Conservation (phyloP, 805 yeast species). For the Pichia eremophila region DNA sequence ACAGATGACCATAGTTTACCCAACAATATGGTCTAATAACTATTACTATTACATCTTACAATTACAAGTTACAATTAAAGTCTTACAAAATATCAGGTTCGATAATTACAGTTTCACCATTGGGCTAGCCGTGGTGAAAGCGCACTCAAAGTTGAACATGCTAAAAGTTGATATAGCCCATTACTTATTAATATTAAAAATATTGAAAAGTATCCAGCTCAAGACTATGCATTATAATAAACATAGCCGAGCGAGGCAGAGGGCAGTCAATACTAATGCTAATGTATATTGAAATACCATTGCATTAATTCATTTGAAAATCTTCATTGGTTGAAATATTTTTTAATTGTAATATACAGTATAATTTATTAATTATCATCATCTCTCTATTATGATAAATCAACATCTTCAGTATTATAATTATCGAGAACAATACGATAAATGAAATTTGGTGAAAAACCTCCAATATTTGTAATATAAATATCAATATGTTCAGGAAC, state of each 20-base stretch:
- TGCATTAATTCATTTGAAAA: no score
- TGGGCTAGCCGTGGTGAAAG: constrained; percentile 29
- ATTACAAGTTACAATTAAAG: not conserved
- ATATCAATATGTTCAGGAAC: constrained; percentile 93
- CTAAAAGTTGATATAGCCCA: constrained; percentile 35
- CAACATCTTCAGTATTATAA: constrained; percentile 77
- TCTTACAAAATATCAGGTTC: constrained; percentile 16
- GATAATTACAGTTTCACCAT: constrained; percentile 33
- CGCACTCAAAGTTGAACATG: constrained; percentile 53
- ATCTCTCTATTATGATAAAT: constrained; percentile 29
- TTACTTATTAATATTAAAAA: constrained; percentile 20
- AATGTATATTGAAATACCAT: no score
- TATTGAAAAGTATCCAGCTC: constrained; percentile 46
- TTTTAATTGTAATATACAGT: not conserved
- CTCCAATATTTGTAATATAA: constrained; percentile 90
- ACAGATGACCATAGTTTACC: no score
- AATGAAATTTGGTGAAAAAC: constrained; percentile 91
- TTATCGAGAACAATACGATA: constrained; percentile 93
- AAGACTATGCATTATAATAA: constrained; percentile 30
- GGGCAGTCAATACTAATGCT: no score
- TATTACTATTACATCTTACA: not conserved
- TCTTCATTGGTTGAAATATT: not conserved
- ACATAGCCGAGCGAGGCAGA: constrained; percentile 54
- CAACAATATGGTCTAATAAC: not conserved
- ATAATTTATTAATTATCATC: not conserved